phyloP scores from a whole-genome alignment of 163 green algal genomes.

The Botryococcus braunii region DNA sequence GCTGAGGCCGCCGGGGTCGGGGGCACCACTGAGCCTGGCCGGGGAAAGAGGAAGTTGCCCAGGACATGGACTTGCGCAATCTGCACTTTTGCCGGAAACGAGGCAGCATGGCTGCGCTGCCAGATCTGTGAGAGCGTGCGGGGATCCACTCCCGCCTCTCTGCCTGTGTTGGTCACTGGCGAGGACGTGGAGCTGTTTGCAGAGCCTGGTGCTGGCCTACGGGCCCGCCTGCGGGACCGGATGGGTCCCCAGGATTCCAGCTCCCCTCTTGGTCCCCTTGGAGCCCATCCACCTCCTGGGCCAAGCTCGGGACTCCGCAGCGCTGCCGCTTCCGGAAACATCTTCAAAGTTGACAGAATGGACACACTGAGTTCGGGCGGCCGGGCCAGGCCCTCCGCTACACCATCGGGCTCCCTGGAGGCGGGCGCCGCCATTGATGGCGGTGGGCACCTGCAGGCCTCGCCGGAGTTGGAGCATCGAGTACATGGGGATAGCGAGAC shows the following conservation, averaged over 20 bases:
- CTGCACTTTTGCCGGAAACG: conserved; percentile 31
- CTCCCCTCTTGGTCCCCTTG: too few species aligned
- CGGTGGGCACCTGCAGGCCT: not conserved
- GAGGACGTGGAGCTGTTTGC: not conserved
- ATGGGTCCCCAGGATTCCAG: not conserved
- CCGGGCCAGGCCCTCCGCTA: too few species aligned
- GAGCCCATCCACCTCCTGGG: too few species aligned
- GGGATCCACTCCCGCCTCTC: conserved; percentile 12
- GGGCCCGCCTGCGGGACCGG: not conserved
- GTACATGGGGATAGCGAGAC: not conserved
- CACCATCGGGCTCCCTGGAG: not conserved
- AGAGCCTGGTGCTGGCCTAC: not conserved
- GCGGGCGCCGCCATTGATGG: not conserved
- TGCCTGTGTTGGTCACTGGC: not conserved
- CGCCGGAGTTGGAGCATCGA: not conserved
- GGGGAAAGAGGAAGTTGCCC: not conserved
- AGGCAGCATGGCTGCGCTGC: conserved; percentile 26
- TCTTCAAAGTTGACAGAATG: too few species aligned
- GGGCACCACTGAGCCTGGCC: not conserved
- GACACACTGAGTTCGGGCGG: too few species aligned
- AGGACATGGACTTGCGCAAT: conserved; percentile 15
- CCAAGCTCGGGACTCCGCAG: too few species aligned
- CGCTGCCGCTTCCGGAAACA: too few species aligned
- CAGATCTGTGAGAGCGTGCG: conserved; percentile 26
- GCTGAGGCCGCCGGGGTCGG: not conserved